Evolutionary conservation across 1,284 basidiomycete species (phyloP), one percentile per base, ranked within the genome.

Genomic region (Melampsora larici-populina): DNA sequence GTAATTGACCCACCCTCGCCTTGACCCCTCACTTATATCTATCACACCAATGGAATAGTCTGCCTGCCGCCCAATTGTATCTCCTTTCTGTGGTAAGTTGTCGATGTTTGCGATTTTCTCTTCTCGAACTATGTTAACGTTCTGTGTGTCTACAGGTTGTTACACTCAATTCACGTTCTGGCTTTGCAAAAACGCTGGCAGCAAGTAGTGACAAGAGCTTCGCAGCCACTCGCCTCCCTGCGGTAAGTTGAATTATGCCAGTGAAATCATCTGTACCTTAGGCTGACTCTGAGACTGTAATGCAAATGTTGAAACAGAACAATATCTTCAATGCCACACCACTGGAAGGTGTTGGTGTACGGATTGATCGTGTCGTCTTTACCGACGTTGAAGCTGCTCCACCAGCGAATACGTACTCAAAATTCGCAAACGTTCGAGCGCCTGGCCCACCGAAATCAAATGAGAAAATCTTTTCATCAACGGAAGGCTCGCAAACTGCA

Each of bases 281-380:
- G n/a, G 15, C 7, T 58, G 29, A 58, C n/a, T 58, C n/a, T n/a
- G n/a, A n/a, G n/a, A n/a, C 15, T 58, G 55, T 58, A 58, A 13
- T 15, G 4, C 8, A 24, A 29, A 58, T n/a, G n/a, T n/a, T 58
- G n/a, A 29, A 64, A 36, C 33, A 64, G 62, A 11, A 64, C 29
- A 64, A 64, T 29, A 64, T 64, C 33, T 64, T 64, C 33, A 31
- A 21, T 21, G 62, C n/a, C n/a, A 29, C 33, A 64, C 55, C 55
- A 29, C 9, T 64, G 18, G 62, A 64, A 58, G 55, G 55, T 58
- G 55, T 58, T 29, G 62, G 62, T 29, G 62, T 64, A 3, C 24
- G 33, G 21, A 64, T 64, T 21, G 62, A 64, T 13, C 26, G 62
- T 36, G 62, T 64, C 8, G 33, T 36, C 7, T 36, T 31, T 7